Percentiles rank a stretch among this genome's conserved stretches.
These are phyloP conservation scores for Capsella rubella DNA, from an alignment of 441 rosid species.

Conservation along the genomic window DNA sequence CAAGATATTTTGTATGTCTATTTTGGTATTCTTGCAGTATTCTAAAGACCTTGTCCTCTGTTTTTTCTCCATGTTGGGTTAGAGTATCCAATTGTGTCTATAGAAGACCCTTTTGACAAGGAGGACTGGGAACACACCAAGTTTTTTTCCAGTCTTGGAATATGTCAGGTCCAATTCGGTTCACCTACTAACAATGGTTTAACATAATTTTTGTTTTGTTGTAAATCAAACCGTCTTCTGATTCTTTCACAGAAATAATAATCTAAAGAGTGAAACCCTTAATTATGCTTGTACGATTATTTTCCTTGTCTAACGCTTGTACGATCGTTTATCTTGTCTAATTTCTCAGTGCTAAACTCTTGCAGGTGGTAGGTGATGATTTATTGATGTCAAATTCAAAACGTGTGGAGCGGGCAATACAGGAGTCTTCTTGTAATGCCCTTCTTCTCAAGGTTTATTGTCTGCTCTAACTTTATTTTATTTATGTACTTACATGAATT, in stretches of 20 bases:
- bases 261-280: neutral
- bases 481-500: neutral
- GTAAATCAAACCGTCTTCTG: conserved; percentile 8
- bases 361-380: conserved; percentile 94
- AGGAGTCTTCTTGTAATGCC: conserved; percentile 84
- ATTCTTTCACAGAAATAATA: neutral
- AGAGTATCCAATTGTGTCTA: conserved; percentile 88
- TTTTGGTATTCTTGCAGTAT: conserved; percentile 17
- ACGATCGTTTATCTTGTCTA: neutral
- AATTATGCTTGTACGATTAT: neutral
- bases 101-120: conserved; percentile 99
- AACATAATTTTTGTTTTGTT: conserved; percentile 18
- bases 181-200: conserved; percentile 28
- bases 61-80: conserved; percentile 29
- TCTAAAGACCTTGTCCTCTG: conserved; percentile 22
- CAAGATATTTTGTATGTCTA: conserved; percentile 25
- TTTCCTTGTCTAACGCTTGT: conserved; percentile 13
- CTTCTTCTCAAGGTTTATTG: conserved; percentile 88
- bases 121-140: conserved; percentile 97
- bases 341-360: conserved; percentile 29
- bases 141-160: conserved; percentile 74
- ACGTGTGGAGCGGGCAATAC: conserved; percentile 82
- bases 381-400: conserved; percentile 88
- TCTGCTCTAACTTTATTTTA: neutral
- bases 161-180: conserved; percentile 80